Conservation (phyloP, 306 rosid species). For the Lithocarpus polystachyus region DNA sequence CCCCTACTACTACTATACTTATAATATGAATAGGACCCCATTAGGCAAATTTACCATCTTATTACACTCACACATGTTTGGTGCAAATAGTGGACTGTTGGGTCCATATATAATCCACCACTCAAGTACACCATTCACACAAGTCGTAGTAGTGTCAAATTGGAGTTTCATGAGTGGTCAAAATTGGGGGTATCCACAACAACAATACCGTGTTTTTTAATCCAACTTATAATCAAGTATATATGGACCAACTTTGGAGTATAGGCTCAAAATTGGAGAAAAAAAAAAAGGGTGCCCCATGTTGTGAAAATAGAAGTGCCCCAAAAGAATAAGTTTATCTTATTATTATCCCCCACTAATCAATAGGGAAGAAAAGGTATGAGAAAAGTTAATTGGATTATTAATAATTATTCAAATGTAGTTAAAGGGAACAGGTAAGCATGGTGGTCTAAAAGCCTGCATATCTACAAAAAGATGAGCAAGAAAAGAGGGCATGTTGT, state of each 20-base stretch:
- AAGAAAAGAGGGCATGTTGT: constrained; percentile 43
- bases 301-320: constrained; percentile 29
- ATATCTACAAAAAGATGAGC: constrained; percentile 65
- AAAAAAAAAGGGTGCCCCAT: neutral
- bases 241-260: constrained; percentile 22
- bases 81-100: neutral
- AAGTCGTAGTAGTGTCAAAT: neutral
- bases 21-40: neutral
- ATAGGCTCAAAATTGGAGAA: neutral
- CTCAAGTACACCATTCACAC: neutral
- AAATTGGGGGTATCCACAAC: no score
- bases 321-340: constrained; percentile 14
- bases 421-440: constrained; percentile 56
- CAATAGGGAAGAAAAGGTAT: constrained; percentile 29
- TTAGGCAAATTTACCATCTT: neutral
- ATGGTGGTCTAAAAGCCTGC: constrained; percentile 65
- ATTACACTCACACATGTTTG: neutral
- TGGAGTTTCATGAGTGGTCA: neutral
- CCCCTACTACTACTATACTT: neutral
- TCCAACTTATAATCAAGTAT: neutral
- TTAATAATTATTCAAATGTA: constrained; percentile 9
- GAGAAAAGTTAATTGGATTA: constrained; percentile 24
- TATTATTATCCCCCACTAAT: constrained; percentile 21
- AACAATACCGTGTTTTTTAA: neutral
- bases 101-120: neutral